phyloP scores from a whole-genome alignment of 2,329 filamentous ascomycete genomes.

The Phaeoacremonium minimum region DNA sequence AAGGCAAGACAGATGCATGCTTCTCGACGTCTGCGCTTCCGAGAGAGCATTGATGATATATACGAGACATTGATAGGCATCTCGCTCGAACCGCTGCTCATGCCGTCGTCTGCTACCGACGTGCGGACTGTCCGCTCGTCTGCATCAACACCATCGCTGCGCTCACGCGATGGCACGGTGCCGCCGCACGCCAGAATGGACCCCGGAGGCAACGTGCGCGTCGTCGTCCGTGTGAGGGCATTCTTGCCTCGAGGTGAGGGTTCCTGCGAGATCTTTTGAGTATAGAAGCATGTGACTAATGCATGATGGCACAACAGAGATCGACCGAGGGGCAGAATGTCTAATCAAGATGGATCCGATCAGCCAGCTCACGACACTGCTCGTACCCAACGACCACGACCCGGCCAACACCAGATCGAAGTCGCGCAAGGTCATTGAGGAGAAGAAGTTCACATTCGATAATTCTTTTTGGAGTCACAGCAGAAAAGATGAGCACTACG shows the following conservation, averaged over 20 bases:
- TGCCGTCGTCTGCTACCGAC: conserved; percentile 35
- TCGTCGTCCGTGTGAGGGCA: conserved; percentile 75
- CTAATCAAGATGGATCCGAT: conserved; percentile 87
- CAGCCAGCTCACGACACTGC: conserved; percentile 79
- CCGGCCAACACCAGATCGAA: conserved; percentile 53
- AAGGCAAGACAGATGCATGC: conserved; percentile 18
- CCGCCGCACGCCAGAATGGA: conserved; percentile 53
- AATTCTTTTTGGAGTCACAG: conserved; percentile 98
- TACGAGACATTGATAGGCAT: conserved; percentile 29
- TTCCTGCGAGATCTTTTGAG: conserved; percentile 10
- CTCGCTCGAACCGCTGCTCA: conserved; percentile 34
- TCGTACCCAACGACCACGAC: conserved; percentile 41
- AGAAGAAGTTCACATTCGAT: conserved; percentile 93
- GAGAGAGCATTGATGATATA: conserved; percentile 18
- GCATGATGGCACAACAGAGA: conserved; percentile 69
- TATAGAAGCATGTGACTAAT: too few relatives aligned
- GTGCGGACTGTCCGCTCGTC: conserved; percentile 51
- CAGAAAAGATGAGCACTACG: conserved; percentile 75
- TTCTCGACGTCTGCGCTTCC: conserved; percentile 16
- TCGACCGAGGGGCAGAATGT: conserved; percentile 75
- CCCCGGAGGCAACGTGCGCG: conserved; percentile 71
- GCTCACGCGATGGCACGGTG: conserved; percentile 66
- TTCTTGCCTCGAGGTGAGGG: conserved; percentile 72
- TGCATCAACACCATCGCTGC: conserved; percentile 74
- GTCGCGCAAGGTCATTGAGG: conserved; percentile 72